These are phyloP conservation scores for Coemansia sp. DNA, from an alignment of 192 early-diverging fungal species.

Conservation along the genomic window DNA sequence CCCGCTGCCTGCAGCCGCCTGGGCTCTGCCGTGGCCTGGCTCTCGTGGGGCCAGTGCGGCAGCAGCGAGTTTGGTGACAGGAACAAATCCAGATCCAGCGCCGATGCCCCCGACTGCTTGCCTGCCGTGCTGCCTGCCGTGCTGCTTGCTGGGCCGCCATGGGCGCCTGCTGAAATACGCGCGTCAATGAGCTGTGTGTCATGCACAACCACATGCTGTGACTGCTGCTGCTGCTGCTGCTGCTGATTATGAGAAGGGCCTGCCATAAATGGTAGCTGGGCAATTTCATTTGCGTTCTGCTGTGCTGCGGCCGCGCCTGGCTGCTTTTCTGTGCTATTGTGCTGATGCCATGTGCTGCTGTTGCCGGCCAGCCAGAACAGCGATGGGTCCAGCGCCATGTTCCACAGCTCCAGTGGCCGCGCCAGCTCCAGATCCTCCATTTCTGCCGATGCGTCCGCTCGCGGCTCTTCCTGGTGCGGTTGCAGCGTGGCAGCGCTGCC, in stretches of 20 bases:
- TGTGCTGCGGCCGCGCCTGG: background rate
- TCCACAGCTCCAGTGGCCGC: constrained; percentile 47
- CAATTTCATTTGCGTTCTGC: constrained; percentile 9
- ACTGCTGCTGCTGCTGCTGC: constrained; percentile 15
- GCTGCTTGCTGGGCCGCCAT: background rate
- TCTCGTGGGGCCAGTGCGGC: constrained; percentile 42
- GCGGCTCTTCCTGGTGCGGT: constrained; percentile 23
- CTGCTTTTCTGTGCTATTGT: constrained; percentile 1
- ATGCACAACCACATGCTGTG: constrained; percentile 10
- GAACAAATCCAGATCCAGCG: constrained; percentile 20
- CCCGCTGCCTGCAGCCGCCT: background rate
- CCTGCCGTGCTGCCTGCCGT: background rate
- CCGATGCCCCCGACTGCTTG: background rate
- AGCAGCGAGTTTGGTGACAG: constrained; percentile 40
- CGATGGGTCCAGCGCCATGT: constrained; percentile 23
- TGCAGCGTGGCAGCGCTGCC: constrained; percentile 5
- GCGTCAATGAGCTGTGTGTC: constrained; percentile 53
- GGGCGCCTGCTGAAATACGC: constrained; percentile 27
- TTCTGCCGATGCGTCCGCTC: too few species aligned
- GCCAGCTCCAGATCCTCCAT: constrained; percentile 37
- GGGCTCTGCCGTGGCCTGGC: constrained; percentile 5
- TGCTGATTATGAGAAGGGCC: constrained; percentile 1
- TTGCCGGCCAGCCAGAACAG: constrained; percentile 17
- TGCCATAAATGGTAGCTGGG: constrained; percentile 18
- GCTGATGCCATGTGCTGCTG: background rate